These are phyloP conservation scores for Heliosperma pusillum DNA, from an alignment of 148 eudicot species.

Conservation along the genomic window DNA sequence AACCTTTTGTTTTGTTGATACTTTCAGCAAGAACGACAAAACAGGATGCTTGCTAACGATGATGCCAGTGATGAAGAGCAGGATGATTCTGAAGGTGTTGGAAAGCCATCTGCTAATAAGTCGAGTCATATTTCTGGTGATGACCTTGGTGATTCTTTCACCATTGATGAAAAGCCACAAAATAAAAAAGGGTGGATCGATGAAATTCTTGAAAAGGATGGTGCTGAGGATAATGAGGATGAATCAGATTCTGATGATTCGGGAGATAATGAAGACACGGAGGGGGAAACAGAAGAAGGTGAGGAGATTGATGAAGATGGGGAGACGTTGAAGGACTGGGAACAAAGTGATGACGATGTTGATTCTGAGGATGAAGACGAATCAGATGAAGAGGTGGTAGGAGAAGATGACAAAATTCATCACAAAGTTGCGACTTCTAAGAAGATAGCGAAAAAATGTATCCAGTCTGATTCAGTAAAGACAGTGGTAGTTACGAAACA, in stretches of 20 bases:
- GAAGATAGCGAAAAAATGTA: slow-evolving; percentile 27
- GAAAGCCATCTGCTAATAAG: slow-evolving; percentile 30
- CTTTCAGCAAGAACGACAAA: slow-evolving; percentile 73
- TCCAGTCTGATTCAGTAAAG: slow-evolving; percentile 22
- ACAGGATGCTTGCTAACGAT: slow-evolving; percentile 79
- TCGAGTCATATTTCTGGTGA: slow-evolving; percentile 82
- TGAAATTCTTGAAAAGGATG: slow-evolving; percentile 47
- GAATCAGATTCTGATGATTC: slow-evolving; percentile 50
- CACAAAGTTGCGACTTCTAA: slow-evolving; percentile 16
- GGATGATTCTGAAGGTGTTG: slow-evolving; percentile 43
- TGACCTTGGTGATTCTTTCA: slow-evolving; percentile 95
- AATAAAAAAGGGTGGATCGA: slow-evolving; percentile 63
- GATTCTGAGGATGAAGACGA: slow-evolving; percentile 30
- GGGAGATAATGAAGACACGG: slow-evolving; percentile 43
- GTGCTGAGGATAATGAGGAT: slow-evolving; percentile 32
- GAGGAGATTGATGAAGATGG: slow-evolving; percentile 47
- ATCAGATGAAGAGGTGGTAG: slow-evolving; percentile 30
- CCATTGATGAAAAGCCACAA: slow-evolving; percentile 45
- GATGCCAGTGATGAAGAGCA: slow-evolving; percentile 68
- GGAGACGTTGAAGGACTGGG: slow-evolving; percentile 80
- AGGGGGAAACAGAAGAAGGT: slow-evolving; percentile 43
- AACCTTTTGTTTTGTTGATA: slow-evolving; percentile 10
- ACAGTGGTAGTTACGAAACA: slow-evolving; percentile 27
- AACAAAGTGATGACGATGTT: slow-evolving; percentile 87
- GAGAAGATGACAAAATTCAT: slow-evolving; percentile 21